Conservation (phyloP, 805 yeast genomes). For the Candida takata region DNA sequence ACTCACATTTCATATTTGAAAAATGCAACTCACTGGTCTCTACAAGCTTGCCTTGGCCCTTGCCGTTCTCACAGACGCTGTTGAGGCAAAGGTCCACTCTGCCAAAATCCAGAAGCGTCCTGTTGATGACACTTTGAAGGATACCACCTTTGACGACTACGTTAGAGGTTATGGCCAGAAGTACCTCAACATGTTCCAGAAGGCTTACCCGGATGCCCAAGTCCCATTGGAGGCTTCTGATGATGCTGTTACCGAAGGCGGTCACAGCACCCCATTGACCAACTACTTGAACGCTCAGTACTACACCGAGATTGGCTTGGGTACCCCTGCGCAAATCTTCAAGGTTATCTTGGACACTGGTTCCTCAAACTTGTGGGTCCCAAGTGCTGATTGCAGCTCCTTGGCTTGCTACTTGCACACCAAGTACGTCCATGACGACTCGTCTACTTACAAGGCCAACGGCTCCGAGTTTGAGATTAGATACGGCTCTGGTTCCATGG, state of each 20-base stretch:
- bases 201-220: constrained; percentile 34
- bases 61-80: constrained; percentile 35
- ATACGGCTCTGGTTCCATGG: constrained; percentile 90
- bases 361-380: constrained; percentile 95
- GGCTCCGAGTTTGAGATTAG: constrained; percentile 81
- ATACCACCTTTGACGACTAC: constrained; percentile 44
- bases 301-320: constrained; percentile 82
- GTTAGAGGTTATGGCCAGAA: constrained; percentile 53
- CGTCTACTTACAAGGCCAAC: constrained; percentile 80
- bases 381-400: constrained; percentile 80
- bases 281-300: constrained; percentile 96
- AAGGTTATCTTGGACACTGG: constrained; percentile 96
- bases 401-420: constrained; percentile 92
- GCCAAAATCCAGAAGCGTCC: constrained; percentile 56
- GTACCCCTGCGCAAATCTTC: constrained; percentile 90
- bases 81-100: constrained; percentile 45
- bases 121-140: constrained; percentile 47
- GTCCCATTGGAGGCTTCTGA: constrained; percentile 19
- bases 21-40: constrained; percentile 20
- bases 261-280: constrained; percentile 77
- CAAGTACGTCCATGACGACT: constrained; percentile 78
- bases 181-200: constrained; percentile 45
- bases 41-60: constrained; percentile 20
- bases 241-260: constrained; percentile 23
- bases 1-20: constrained; percentile 1